Percentiles rank a stretch among this genome's conserved stretches.
These are phyloP conservation scores for Galerina marginata DNA, from an alignment of 768 basidiomycete genomes.

Conservation along the genomic window DNA sequence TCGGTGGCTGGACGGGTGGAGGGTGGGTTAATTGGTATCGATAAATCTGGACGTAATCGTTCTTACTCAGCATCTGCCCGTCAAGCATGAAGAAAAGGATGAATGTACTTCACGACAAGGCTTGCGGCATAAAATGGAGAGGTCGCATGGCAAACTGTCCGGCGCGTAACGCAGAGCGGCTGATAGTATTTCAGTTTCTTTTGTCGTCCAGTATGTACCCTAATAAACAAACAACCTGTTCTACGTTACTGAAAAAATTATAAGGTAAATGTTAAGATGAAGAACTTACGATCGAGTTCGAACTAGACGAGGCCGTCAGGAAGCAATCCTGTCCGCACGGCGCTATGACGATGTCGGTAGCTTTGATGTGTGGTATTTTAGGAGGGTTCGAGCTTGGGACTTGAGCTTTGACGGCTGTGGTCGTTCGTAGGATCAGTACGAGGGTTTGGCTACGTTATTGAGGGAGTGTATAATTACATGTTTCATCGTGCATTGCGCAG, in stretches of 20 bases:
- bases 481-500: conserved; percentile 48
- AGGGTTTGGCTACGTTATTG: no score
- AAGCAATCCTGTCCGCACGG: conserved; percentile 43
- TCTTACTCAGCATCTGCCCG: not conserved
- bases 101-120: conserved; percentile 63
- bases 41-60: not conserved
- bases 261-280: not conserved
- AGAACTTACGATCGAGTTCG: conserved; percentile 20
- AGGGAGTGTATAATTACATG: conserved; percentile 33
- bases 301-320: conserved; percentile 16
- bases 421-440: no score
- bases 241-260: not conserved
- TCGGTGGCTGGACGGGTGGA: not conserved
- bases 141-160: conserved; percentile 55
- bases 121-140: conserved; percentile 58
- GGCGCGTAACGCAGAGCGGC: conserved; percentile 48
- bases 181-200: conserved; percentile 44
- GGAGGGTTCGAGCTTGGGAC: conserved; percentile 31
- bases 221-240: conserved; percentile 13
- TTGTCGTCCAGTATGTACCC: conserved; percentile 40
- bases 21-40: not conserved
- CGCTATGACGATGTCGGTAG: conserved; percentile 19
- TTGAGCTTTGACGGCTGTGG: conserved; percentile 35
- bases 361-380: conserved; percentile 24
- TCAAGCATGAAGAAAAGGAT: not conserved